These are phyloP conservation scores for Dorcoceras hygrometricum DNA, from an alignment of 257 asterid species.

Conservation along the genomic window DNA sequence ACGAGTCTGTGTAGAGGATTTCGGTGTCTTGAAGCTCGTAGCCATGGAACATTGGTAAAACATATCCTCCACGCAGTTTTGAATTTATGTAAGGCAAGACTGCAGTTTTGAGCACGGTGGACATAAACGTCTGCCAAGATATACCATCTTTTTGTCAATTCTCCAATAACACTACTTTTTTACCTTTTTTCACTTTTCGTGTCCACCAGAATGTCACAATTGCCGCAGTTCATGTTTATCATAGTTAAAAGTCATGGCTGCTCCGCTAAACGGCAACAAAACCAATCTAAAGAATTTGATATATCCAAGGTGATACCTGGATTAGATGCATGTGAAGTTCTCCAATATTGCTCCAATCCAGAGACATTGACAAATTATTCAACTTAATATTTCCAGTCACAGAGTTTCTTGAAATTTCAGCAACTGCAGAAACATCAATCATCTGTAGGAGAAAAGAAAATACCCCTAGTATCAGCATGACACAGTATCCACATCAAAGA, in stretches of 20 bases:
- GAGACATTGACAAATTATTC: constrained; percentile 58
- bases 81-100: constrained; percentile 65
- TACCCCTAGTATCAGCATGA: not conserved
- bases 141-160: too few relatives aligned
- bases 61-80: constrained; percentile 54
- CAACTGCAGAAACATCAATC: constrained; percentile 53
- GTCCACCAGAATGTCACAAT: not conserved
- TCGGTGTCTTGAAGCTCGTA: constrained; percentile 58
- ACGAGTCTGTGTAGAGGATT: constrained; percentile 45
- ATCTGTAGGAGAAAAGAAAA: constrained; percentile 45
- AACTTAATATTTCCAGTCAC: constrained; percentile 56
- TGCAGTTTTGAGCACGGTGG: constrained; percentile 54
- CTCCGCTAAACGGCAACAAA: not conserved
- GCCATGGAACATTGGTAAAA: constrained; percentile 60
- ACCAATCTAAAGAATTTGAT: not conserved
- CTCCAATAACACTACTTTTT: not conserved
- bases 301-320: constrained; percentile 46
- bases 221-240: not conserved
- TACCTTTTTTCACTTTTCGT: not conserved
- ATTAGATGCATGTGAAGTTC: constrained; percentile 68
- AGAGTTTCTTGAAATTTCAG: constrained; percentile 52
- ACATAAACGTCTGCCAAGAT: constrained; percentile 55
- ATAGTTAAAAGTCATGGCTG: not conserved
- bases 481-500: not conserved
- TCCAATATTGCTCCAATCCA: constrained; percentile 85